Evolutionary conservation across 1,284 basidiomycete species (phyloP), one percentile per base, ranked within the genome.

Genomic region (Microbotryum saponariae): DNA sequence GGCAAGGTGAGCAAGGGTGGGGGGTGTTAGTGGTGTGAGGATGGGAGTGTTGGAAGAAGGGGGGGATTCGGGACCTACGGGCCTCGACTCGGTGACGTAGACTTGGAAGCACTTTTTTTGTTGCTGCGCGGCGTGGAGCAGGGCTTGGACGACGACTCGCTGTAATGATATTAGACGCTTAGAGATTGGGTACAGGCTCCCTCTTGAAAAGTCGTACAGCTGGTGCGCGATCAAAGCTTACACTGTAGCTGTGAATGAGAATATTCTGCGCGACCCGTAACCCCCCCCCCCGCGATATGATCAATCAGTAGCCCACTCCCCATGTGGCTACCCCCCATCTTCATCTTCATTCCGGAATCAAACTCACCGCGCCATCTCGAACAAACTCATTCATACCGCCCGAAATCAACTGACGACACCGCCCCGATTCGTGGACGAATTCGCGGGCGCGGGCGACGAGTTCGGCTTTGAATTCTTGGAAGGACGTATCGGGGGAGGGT

Each of bases 21-120:
- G 27, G 27, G 6, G 51, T 27, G 6, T 9, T 20, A 31, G 20
- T 8, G 3, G 6, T 4, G 5, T 31, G 25, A 20, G 6, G 14
- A 29, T 51, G 18, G 9, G 25, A 27, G 20, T 5, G 27, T 27
- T 27, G 18, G 27, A 27, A 18, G 27, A n/a, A 21, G 25, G 25
- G 25, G 25, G 3, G 56, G 71, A n/a, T n/a, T n/a, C 69, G 31
- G 8, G 88, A 79, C 88, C 85, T 73, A 85, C 83, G 70, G 91
- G 92, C 67, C 91, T 82, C 45, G 90, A 89, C 82, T 97, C 91
- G 59, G 96, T 97, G 58, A 99, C 96, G 75, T 92, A 98, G 50
- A 98, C 94, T 72, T 88, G 89, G 77, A 98, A 91, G 59, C 92
- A 82, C 78, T 97, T 97, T 73, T 85, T 84, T 66, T 78, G 77